Evolutionary conservation across 2,329 filamentous ascomycete genomes (phyloP).

Genomic region (Colletotrichum theobromicola): DNA sequence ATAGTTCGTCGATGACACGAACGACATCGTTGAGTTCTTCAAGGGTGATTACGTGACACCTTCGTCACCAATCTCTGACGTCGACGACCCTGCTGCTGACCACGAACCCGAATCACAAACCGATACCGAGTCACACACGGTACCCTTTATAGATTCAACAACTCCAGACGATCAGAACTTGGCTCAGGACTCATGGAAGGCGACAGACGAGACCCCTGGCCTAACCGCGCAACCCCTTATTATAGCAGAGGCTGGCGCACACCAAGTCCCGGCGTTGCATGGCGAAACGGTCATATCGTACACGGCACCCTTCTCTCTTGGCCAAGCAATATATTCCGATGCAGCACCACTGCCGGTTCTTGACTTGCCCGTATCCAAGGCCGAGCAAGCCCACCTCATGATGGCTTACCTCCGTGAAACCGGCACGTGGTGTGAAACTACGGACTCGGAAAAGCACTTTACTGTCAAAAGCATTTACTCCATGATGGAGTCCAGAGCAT

Average conservation of each 20-base stretch:
- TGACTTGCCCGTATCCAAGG: neutral
- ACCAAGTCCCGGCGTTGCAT: neutral
- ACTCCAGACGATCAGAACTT: neutral
- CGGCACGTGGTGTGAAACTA: conserved; percentile 17
- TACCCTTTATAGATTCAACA: neutral
- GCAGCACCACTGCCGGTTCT: neutral
- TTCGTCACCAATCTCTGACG: neutral
- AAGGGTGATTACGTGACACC: neutral
- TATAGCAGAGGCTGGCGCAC: neutral
- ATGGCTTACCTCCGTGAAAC: neutral
- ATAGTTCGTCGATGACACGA: neutral
- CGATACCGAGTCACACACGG: neutral
- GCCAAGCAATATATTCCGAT: neutral
- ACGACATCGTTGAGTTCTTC: neutral
- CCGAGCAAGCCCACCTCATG: neutral
- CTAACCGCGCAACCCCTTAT: neutral
- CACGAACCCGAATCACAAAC: neutral
- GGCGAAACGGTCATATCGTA: neutral
- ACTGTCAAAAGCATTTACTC: neutral
- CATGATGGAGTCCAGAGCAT: conserved; percentile 14
- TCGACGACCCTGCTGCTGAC: neutral
- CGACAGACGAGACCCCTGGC: neutral
- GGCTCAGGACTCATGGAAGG: neutral
- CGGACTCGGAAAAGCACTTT: conserved; percentile 13
- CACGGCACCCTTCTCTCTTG: neutral